phyloP scores from a whole-genome alignment of 192 early-diverging fungal genomes.

The Phlyctochytrium planicorne region DNA sequence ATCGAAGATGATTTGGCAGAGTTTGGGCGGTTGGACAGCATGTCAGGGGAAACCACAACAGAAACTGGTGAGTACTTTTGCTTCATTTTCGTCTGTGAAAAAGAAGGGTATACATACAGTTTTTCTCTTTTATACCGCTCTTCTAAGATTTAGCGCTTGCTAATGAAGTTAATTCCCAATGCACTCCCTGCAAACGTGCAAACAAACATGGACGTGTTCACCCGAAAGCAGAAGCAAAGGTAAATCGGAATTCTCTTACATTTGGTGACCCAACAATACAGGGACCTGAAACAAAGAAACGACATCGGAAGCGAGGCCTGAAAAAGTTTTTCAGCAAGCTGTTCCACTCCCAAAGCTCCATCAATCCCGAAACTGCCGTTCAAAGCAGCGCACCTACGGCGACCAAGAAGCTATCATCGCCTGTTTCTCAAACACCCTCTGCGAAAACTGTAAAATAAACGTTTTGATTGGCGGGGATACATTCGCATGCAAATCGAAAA shows the following conservation, averaged over 20 bases:
- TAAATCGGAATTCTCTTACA: too few relatives aligned
- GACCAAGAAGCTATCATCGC: too few relatives aligned
- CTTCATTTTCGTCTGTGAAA: not conserved
- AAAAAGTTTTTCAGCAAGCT: not conserved
- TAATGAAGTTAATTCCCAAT: not conserved
- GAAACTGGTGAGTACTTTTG: not conserved
- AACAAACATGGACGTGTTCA: not conserved
- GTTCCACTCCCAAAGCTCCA: not conserved
- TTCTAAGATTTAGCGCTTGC: too few relatives aligned
- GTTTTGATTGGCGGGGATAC: too few relatives aligned
- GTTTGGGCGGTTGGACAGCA: conserved; percentile 12
- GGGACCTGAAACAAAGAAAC: too few relatives aligned
- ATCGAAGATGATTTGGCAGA: conserved; percentile 38
- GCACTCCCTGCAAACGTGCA: not conserved
- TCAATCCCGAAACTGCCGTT: not conserved
- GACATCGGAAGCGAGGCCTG: not conserved
- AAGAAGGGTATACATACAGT: not conserved
- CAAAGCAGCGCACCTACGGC: too few relatives aligned
- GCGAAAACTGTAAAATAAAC: too few relatives aligned
- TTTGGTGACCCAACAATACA: too few relatives aligned
- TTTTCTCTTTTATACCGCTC: too few relatives aligned
- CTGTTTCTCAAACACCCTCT: too few relatives aligned
- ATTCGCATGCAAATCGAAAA: too few relatives aligned
- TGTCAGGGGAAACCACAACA: conserved; percentile 5
- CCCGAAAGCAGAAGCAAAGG: not conserved